phyloP scores from a whole-genome alignment of 1,139 yeast species.

The Dujonia santamariae region DNA sequence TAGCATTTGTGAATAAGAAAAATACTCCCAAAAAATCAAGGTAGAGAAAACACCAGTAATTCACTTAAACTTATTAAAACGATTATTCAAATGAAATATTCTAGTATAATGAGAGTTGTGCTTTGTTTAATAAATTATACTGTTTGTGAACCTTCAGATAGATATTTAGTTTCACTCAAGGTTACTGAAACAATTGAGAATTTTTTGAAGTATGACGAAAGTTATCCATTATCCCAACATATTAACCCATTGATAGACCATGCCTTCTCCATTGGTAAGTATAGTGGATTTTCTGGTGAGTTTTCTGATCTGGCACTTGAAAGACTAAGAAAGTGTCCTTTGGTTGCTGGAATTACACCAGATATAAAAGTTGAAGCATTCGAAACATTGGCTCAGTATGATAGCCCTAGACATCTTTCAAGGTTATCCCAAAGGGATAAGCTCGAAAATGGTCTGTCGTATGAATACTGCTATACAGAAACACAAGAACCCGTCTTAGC shows the following conservation, averaged over 20 bases:
- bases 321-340: constrained; percentile 44
- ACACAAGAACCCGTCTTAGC: constrained; percentile 58
- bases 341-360: constrained; percentile 57
- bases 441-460: constrained; percentile 16
- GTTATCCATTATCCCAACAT: constrained; percentile 28
- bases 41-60: too few species aligned
- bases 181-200: constrained; percentile 32
- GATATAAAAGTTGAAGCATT: constrained; percentile 53
- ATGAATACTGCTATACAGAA: constrained; percentile 30
- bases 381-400: constrained; percentile 27
- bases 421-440: constrained; percentile 52
- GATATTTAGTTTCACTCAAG: constrained; percentile 25
- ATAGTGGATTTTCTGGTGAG: constrained; percentile 62
- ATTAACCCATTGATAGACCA: constrained; percentile 44
- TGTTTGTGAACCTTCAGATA: neutral
- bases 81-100: too few species aligned
- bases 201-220: constrained; percentile 36
- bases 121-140: neutral
- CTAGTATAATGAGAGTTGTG: neutral
- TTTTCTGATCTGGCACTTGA: constrained; percentile 48
- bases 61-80: too few species aligned
- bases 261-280: constrained; percentile 56
- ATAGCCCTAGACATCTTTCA: constrained; percentile 70
- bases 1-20: too few species aligned
- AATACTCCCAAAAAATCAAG: too few species aligned